Conservation (phyloP, 495 filamentous ascomycete genomes). For the Evansstolkia leycettana region DNA sequence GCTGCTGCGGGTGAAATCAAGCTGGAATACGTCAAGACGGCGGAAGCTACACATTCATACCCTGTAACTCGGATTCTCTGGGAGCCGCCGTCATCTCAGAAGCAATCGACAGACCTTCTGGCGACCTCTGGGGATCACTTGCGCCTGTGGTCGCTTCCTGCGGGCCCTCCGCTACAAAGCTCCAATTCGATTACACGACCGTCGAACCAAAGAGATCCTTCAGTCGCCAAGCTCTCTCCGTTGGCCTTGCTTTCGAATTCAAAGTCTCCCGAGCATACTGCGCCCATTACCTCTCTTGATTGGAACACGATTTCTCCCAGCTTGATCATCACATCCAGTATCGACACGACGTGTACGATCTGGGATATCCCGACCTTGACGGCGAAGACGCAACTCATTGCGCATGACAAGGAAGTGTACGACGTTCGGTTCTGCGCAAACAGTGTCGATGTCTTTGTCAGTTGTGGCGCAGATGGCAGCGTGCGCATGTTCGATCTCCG, state of each 20-base stretch:
- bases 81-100: conserved; percentile 95
- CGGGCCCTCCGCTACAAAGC: conserved; percentile 31
- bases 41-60: conserved; percentile 95
- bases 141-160: conserved; percentile 81
- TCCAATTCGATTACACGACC: conserved; percentile 66
- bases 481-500: conserved; percentile 98
- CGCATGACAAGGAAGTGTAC: conserved; percentile 98
- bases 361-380: conserved; percentile 99
- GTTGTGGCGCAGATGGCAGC: conserved; percentile 93
- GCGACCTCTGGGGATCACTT: conserved; percentile 96
- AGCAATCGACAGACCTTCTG: conserved; percentile 89
- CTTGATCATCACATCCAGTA: conserved; percentile 95
- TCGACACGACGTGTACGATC: conserved; percentile 99
- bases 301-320: conserved; percentile 97
- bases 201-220: conserved; percentile 48
- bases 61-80: conserved; percentile 92
- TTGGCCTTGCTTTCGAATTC: conserved; percentile 91
- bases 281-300: conserved; percentile 88
- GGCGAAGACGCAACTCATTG: conserved; percentile 96
- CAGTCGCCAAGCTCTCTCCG: conserved; percentile 80
- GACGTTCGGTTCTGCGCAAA: conserved; percentile 96
- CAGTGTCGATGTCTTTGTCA: conserved; percentile 93
- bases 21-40: conserved; percentile 87
- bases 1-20: conserved; percentile 59
- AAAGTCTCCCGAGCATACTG: conserved; percentile 96